These are phyloP conservation scores for Mycena albidolilacea DNA, from an alignment of 768 basidiomycete species.

Conservation along the genomic window DNA sequence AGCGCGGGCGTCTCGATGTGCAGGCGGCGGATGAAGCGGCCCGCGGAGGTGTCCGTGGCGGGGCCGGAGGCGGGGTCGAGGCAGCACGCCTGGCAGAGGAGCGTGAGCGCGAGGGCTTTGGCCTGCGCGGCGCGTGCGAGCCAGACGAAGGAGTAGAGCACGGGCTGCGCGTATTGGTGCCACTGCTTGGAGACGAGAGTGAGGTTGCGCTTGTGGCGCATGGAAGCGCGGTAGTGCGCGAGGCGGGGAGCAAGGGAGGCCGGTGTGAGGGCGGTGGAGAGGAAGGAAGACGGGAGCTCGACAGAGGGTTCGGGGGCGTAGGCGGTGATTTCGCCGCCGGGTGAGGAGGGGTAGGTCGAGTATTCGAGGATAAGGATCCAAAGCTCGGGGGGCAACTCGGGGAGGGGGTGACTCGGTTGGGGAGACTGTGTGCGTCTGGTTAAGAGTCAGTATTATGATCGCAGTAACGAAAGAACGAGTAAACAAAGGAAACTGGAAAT, in stretches of 20 bases:
- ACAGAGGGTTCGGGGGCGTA: conserved; percentile 56
- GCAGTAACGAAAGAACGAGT: too few species aligned
- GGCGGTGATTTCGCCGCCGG: conserved; percentile 39
- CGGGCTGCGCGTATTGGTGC: conserved; percentile 66
- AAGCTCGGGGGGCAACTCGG: conserved; percentile 70
- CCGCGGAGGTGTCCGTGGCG: conserved; percentile 51
- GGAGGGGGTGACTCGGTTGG: conserved; percentile 41
- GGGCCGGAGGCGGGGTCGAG: conserved; percentile 28
- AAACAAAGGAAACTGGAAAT: too few species aligned
- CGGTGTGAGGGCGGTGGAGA: conserved; percentile 59
- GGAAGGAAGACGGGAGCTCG: conserved; percentile 70
- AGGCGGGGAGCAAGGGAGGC: conserved; percentile 52
- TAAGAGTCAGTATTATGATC: background rate
- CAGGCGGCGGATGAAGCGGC: conserved; percentile 70
- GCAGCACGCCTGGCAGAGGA: conserved; percentile 31
- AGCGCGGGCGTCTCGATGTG: conserved; percentile 80
- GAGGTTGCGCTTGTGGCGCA: conserved; percentile 66
- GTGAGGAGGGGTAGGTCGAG: conserved; percentile 56
- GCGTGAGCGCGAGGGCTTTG: conserved; percentile 55
- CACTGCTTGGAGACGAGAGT: conserved; percentile 71
- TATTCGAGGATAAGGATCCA: conserved; percentile 78
- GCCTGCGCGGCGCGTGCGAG: conserved; percentile 70
- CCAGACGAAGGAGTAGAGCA: conserved; percentile 81
- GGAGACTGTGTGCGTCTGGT: background rate
- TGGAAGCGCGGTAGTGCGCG: conserved; percentile 60